A percentile compares a stretch with the other conserved stretches of the same genome.
Conservation (phyloP, 805 yeast species). For the Pachysolen tannophilus region DNA sequence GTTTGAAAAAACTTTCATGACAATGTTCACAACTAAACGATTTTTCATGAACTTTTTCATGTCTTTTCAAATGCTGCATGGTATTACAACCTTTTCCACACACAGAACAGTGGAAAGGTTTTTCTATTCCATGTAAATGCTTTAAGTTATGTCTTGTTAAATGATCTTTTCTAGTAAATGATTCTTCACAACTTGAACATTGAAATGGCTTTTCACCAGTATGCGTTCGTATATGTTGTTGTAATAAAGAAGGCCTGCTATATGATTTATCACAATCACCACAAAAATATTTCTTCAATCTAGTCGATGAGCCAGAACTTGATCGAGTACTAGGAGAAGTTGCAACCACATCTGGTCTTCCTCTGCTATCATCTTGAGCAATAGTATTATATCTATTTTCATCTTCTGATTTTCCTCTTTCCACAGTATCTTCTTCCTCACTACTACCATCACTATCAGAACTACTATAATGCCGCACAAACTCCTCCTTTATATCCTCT, state of each 20-base stretch:
- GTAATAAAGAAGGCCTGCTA: conserved; percentile 71
- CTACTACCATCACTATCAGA: background rate
- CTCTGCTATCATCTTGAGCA: conserved; percentile 4
- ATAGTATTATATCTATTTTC: background rate
- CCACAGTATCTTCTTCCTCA: background rate
- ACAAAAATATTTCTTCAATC: conserved; percentile 61
- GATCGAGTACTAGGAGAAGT: conserved; percentile 2
- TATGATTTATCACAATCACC: conserved; percentile 71
- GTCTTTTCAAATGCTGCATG: conserved; percentile 73
- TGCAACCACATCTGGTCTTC: too few species aligned
- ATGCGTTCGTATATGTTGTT: conserved; percentile 76
- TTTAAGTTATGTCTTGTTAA: conserved; percentile 66
- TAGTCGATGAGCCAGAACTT: conserved; percentile 28
- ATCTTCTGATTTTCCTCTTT: conserved; percentile 2
- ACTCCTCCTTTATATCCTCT: too few species aligned
- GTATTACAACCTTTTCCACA: conserved; percentile 84
- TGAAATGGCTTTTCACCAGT: conserved; percentile 70
- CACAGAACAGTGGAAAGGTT: conserved; percentile 62
- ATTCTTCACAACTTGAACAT: conserved; percentile 54
- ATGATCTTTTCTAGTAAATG: conserved; percentile 74
- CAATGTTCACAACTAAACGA: conserved; percentile 67
- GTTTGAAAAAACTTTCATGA: conserved; percentile 58
- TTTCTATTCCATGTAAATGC: conserved; percentile 43
- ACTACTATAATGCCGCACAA: too few species aligned
- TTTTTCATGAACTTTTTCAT: conserved; percentile 71